Base-by-base conservation (phyloP, 345 rosid genomes). In the Eucalyptus pumila region DNA sequence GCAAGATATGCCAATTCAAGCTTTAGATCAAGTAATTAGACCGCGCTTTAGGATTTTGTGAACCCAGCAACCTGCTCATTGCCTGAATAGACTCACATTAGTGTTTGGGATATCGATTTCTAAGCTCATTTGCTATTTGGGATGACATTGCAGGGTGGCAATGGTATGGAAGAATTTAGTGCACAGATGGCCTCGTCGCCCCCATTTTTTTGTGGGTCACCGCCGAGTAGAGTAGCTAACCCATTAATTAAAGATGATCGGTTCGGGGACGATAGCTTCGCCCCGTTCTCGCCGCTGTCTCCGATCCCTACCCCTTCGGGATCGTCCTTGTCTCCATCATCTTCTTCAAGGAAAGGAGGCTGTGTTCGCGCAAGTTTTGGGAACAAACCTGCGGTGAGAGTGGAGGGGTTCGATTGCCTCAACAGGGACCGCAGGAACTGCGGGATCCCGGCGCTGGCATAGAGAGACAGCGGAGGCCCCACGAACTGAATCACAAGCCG, bases 201-300 rank as follows among this genome's bases (percentile, higher is more conserved):
- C 91, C 93, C 95, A 16, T 96, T 94, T 91, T 96, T 96, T 90
- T 90, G 95, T 26, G 99, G 99, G 92, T 98, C 99, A 89, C 99
- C 99, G 89, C 99, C 99, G 67, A 94, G 98, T 94, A 95, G 99
- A 97, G 99, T 98, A 89, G 94, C 97, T 96, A 98, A 98, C 97
- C 99, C 99, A 88, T 88, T 98, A 93, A 96, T 95, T 91, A 97
- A 94, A 87, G 99, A 98, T 87, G 95, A 96, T 62, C 93, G 94
- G 86, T 98, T 98, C 50, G 92, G 94, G 88, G 94, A 95, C 6
- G 96, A 95, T 90, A 92, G 92, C 90, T 76, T 92, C 89, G 72
- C 90, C 91, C 94, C 95, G 3, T 51, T 92, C 69, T 91, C 94
- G 4, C 94, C 93, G 30, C 62, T 86, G 56, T 91, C 92, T 89